A percentile compares a stretch with the other conserved stretches of the same genome.
Conservation (phyloP, 148 eudicot genomes). For the Cornus controversa region DNA sequence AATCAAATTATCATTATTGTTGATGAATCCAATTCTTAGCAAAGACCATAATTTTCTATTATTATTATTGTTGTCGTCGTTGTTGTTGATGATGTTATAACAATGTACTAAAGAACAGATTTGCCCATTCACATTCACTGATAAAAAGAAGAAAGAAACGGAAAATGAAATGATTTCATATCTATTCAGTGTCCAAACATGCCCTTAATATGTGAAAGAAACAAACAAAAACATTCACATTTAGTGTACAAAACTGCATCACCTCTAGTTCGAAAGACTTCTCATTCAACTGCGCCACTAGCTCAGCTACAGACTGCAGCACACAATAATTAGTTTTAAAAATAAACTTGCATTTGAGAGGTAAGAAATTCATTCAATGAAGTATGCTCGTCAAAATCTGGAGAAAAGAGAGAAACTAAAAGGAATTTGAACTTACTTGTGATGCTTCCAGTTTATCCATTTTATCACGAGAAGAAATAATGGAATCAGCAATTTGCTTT, state of each 20-base stretch:
- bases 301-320: conserved; percentile 72
- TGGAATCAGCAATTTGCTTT: conserved; percentile 66
- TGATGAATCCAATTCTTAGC: background rate
- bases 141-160: background rate
- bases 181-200: background rate
- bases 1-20: background rate
- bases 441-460: conserved; percentile 56
- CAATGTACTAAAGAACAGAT: background rate
- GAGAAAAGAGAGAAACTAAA: background rate
- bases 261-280: conserved; percentile 98
- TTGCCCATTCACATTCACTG: background rate
- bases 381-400: background rate
- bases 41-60: background rate
- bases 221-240: too few relatives aligned
- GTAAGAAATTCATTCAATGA: background rate
- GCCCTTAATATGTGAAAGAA: background rate
- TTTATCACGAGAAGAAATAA: conserved; percentile 45
- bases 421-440: conserved; percentile 45
- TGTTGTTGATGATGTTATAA: background rate
- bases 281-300: conserved; percentile 79
- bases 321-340: conserved; percentile 9
- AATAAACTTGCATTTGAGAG: background rate
- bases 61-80: too few relatives aligned
- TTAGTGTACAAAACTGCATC: conserved; percentile 1
- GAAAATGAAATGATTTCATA: background rate